Conservation (phyloP, 2,329 filamentous ascomycete genomes). For the Penicillium sp. region DNA sequence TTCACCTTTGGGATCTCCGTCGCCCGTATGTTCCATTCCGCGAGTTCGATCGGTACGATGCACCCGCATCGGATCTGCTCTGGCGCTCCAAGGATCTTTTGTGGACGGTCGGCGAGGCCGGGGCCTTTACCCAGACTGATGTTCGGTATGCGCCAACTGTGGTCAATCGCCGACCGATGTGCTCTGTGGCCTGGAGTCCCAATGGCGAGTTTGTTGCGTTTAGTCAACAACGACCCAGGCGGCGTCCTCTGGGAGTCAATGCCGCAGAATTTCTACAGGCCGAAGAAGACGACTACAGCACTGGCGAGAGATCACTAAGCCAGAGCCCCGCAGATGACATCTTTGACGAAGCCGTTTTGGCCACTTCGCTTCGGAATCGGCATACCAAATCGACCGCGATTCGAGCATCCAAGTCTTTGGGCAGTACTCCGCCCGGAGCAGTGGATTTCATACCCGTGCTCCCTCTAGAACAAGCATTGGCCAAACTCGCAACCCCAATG, state of each 20-base stretch:
- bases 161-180: slow-evolving; percentile 58
- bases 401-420: slow-evolving; percentile 54
- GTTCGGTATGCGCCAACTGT: slow-evolving; percentile 59
- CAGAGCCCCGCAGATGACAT: slow-evolving; percentile 58
- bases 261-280: slow-evolving; percentile 43
- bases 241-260: slow-evolving; percentile 43
- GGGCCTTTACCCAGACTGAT: slow-evolving; percentile 63
- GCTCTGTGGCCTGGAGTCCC: slow-evolving; percentile 58
- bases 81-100: slow-evolving; percentile 65
- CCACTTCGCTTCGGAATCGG: slow-evolving; percentile 48
- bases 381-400: slow-evolving; percentile 49
- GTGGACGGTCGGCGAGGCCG: slow-evolving; percentile 64
- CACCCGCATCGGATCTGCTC: slow-evolving; percentile 59
- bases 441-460: slow-evolving; percentile 50
- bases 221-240: slow-evolving; percentile 52
- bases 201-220: slow-evolving; percentile 58
- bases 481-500: slow-evolving; percentile 41
- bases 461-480: slow-evolving; percentile 53
- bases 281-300: slow-evolving; percentile 45
- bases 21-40: slow-evolving; percentile 62
- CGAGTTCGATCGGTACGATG: slow-evolving; percentile 58
- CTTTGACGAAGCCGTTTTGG: slow-evolving; percentile 57
- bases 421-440: slow-evolving; percentile 53
- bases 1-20: slow-evolving; percentile 66
- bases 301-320: slow-evolving; percentile 50